Conservation (phyloP, 2,329 filamentous ascomycete species). For the Trichoderma simmonsii region DNA sequence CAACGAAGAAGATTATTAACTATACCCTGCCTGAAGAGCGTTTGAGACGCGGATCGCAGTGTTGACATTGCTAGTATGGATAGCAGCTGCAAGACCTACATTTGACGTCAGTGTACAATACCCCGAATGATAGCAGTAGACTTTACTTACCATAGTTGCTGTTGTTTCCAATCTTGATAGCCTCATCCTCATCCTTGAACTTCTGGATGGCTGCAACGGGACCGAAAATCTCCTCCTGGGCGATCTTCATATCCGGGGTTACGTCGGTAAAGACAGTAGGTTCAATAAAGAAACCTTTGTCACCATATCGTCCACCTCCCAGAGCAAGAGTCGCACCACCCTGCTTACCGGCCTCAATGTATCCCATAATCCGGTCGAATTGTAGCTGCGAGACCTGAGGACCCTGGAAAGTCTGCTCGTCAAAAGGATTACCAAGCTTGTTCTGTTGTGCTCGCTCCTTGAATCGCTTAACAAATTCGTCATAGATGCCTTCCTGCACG, state of each 20-base stretch:
- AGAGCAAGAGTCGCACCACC: conserved; percentile 67
- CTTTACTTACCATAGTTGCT: conserved; percentile 34
- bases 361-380: conserved; percentile 21
- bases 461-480: conserved; percentile 25
- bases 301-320: conserved; percentile 51
- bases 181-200: conserved; percentile 51
- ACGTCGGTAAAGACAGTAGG: conserved; percentile 64
- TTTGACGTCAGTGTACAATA: too few species aligned
- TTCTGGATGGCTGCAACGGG: conserved; percentile 40
- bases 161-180: conserved; percentile 48
- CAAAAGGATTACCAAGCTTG: conserved; percentile 23
- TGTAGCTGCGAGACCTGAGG: conserved; percentile 67
- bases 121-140: too few species aligned
- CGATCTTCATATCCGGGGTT: conserved; percentile 21
- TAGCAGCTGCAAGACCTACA: conserved; percentile 24
- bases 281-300: conserved; percentile 65
- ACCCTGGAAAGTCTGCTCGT: conserved; percentile 22
- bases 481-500: conserved; percentile 34
- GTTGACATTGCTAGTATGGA: conserved; percentile 31
- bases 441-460: conserved; percentile 43
- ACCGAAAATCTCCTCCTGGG: conserved; percentile 29
- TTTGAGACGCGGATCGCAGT: conserved; percentile 43
- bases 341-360: conserved; percentile 62
- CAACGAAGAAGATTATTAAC: too few species aligned
- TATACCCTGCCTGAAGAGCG: conserved; percentile 53